phyloP scores from a whole-genome alignment of 2,329 filamentous ascomycete genomes.

The Raffaelea deltoideospora region DNA sequence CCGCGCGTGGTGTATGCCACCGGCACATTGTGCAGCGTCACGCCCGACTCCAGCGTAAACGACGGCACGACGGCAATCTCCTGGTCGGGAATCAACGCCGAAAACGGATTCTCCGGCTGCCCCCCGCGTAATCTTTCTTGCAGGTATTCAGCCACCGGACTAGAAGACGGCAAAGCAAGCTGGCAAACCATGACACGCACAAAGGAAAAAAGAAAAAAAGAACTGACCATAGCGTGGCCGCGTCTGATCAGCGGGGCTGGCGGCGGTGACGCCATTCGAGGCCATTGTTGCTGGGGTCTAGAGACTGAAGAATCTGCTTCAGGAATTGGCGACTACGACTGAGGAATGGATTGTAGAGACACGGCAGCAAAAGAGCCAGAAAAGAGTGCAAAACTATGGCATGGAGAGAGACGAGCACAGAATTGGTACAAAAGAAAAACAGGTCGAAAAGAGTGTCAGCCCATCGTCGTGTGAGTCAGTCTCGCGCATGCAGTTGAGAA shows the following conservation, averaged over 20 bases:
- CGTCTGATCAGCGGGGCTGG: conserved; percentile 5
- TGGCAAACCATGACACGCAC: background rate
- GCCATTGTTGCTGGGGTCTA: conserved; percentile 2
- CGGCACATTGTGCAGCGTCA: conserved; percentile 60
- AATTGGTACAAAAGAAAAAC: too few species aligned
- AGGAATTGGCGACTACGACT: too few species aligned
- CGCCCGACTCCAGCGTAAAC: conserved; percentile 88
- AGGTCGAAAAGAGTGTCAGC: too few species aligned
- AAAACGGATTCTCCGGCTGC: conserved; percentile 87
- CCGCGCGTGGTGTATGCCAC: conserved; percentile 54
- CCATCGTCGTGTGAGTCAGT: too few species aligned
- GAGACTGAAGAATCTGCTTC: background rate
- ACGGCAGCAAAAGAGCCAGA: too few species aligned
- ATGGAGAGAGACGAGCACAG: too few species aligned
- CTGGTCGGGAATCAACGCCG: conserved; percentile 74
- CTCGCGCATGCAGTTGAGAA: too few species aligned
- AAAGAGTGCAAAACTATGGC: too few species aligned
- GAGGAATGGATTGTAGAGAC: too few species aligned
- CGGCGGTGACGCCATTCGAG: conserved; percentile 3
- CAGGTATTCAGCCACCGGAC: conserved; percentile 43
- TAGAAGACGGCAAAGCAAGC: background rate
- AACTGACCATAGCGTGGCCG: conserved; percentile 10
- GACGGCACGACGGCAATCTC: conserved; percentile 72
- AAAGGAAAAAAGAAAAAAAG: background rate
- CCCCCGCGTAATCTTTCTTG: conserved; percentile 47